These are phyloP conservation scores for Ostreobium quekettii DNA, from an alignment of 139 green algal genomes.

Conservation along the genomic window DNA sequence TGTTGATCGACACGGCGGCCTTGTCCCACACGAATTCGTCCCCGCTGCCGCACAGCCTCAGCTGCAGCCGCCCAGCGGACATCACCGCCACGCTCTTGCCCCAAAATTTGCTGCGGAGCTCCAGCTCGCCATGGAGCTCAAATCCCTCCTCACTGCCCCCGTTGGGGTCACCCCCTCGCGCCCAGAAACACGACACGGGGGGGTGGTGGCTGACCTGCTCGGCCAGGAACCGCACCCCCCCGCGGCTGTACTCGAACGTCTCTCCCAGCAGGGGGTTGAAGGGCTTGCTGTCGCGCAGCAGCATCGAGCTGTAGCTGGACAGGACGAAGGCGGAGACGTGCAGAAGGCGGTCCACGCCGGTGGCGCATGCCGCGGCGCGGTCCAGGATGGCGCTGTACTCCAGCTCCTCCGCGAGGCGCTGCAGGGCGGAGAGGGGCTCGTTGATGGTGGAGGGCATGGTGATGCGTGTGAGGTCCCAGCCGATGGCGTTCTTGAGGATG, in stretches of 20 bases:
- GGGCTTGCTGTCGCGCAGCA: slow-evolving; percentile 53
- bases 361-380: slow-evolving; percentile 29
- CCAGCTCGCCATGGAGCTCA: slow-evolving; percentile 57
- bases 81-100: slow-evolving; percentile 76
- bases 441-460: slow-evolving; percentile 95
- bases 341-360: slow-evolving; percentile 45
- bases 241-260: slow-evolving; percentile 67
- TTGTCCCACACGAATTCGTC: slow-evolving; percentile 65
- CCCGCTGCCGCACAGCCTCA: slow-evolving; percentile 24
- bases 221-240: slow-evolving; percentile 37
- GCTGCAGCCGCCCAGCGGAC: slow-evolving; percentile 34
- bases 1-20: slow-evolving; percentile 68
- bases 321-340: slow-evolving; percentile 71
- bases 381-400: slow-evolving; percentile 77
- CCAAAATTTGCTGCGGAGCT: slow-evolving; percentile 90
- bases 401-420: slow-evolving; percentile 72
- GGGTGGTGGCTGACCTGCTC: slow-evolving; percentile 77
- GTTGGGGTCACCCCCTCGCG: not conserved
- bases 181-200: slow-evolving; percentile 31
- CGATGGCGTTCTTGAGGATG: slow-evolving; percentile 81
- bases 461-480: slow-evolving; percentile 69
- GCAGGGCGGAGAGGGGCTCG: slow-evolving; percentile 76
- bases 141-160: not conserved
- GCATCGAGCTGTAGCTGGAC: slow-evolving; percentile 29
- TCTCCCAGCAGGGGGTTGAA: slow-evolving; percentile 91